A percentile compares a stretch with the other conserved stretches of the same genome.
Evolutionary conservation across 208 protist species (phyloP).

Genomic region (Trypanosoma theileri): DNA sequence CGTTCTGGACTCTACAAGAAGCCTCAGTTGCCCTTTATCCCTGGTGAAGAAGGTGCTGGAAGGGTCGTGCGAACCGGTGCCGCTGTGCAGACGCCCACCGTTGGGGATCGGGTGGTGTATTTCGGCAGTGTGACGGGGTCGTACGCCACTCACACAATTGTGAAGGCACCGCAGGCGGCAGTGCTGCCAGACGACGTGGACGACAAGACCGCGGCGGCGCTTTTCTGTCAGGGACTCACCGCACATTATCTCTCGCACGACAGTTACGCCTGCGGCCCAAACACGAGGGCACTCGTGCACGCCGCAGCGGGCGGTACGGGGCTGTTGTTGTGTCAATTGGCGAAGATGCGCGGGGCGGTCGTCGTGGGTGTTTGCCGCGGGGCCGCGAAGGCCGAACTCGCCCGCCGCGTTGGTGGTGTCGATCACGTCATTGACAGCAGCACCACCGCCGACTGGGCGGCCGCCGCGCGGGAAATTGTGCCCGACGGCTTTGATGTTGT

Average conservation of each 20-base stretch:
- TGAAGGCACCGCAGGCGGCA: conserved; percentile 5
- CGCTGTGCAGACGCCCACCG: conserved; percentile 7
- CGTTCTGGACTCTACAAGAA: conserved; percentile 79
- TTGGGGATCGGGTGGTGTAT: conserved; percentile 81
- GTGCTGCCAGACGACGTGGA: conserved; percentile 54
- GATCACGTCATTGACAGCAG: conserved; percentile 82
- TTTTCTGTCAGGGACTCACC: conserved; percentile 83
- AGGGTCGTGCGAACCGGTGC: conserved; percentile 45
- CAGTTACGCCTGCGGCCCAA: conserved; percentile 48
- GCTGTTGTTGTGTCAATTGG: conserved; percentile 87
- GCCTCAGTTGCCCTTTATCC: conserved; percentile 59
- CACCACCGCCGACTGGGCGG: conserved; percentile 47
- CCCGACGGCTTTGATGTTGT: conserved; percentile 77
- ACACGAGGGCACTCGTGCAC: conserved; percentile 77
- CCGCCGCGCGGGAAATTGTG: conserved; percentile 46
- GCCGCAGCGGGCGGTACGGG: conserved; percentile 88
- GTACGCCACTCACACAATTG: conserved; percentile 72
- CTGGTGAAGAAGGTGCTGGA: conserved; percentile 80
- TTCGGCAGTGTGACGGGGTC: conserved; percentile 41
- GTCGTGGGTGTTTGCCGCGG: conserved; percentile 89
- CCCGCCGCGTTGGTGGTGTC: conserved; percentile 36
- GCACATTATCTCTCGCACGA: conserved; percentile 84
- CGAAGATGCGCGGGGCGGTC: conserved; percentile 84
- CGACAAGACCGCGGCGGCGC: conserved; percentile 51
- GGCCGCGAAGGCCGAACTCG: conserved; percentile 66